Conservation (phyloP, 257 asterid genomes). For the Solanum pennellii region DNA sequence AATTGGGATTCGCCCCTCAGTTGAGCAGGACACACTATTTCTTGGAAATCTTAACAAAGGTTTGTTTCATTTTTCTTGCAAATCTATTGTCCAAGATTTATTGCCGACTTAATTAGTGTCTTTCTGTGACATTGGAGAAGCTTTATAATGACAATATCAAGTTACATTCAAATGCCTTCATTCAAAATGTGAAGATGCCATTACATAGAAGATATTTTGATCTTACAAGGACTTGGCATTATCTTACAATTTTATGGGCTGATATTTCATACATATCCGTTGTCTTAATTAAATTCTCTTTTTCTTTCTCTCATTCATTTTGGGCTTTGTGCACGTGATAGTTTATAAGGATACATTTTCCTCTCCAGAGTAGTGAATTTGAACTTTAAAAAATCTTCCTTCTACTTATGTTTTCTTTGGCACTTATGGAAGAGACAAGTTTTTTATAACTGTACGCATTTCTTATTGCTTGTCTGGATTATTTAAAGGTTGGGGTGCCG, state of each 20-base stretch:
- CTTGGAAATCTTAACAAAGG: constrained; percentile 89
- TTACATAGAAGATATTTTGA: background rate
- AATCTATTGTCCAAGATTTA: background rate
- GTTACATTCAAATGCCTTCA: background rate
- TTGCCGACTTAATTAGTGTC: background rate
- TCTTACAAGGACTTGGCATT: background rate
- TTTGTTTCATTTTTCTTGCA: constrained; percentile 16
- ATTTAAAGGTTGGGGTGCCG: constrained; percentile 66
- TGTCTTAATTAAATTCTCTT: background rate
- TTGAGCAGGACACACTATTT: constrained; percentile 61
- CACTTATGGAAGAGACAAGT: background rate
- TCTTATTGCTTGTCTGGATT: constrained; percentile 11
- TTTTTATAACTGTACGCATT: background rate
- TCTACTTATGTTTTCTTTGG: background rate
- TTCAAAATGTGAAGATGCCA: background rate
- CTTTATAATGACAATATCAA: background rate
- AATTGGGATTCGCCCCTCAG: constrained; percentile 80
- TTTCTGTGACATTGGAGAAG: background rate
- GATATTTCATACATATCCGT: background rate
- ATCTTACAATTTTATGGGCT: background rate
- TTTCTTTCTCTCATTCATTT: background rate
- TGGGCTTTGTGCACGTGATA: background rate
- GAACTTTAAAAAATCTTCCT: background rate
- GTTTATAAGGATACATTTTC: background rate
- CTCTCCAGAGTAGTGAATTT: background rate